Evolutionary conservation across 176 grass and related monocot species (phyloP).

Genomic region (Oryza glaberrima): DNA sequence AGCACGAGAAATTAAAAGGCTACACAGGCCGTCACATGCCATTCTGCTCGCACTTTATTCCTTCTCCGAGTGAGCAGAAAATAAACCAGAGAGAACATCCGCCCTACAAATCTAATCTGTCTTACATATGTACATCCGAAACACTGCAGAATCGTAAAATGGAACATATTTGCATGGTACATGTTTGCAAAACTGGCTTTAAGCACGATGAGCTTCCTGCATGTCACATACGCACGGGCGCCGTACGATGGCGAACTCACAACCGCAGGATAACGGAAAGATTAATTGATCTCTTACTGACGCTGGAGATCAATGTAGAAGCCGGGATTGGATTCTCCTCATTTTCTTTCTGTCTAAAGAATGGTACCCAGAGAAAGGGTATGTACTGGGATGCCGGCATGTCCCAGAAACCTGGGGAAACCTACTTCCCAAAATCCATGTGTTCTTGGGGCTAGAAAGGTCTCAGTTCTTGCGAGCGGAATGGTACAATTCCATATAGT

Average conservation of each 20-base stretch:
- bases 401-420: constrained; percentile 19
- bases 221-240: background rate
- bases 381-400: constrained; percentile 13
- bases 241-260: background rate
- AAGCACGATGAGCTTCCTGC: background rate
- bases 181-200: constrained; percentile 5
- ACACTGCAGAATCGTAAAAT: background rate
- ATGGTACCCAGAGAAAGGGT: background rate
- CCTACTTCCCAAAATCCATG: background rate
- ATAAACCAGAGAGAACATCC: background rate
- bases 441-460: background rate
- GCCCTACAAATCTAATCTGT: background rate
- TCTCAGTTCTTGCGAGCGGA: constrained; percentile 63
- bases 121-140: constrained; percentile 43
- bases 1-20: background rate
- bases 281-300: background rate
- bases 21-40: background rate
- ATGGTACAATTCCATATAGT: constrained; percentile 92
- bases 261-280: no score
- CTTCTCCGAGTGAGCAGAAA: background rate
- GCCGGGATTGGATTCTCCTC: background rate
- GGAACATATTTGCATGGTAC: constrained; percentile 1
- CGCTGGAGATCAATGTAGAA: background rate
- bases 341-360: background rate
- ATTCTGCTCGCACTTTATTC: constrained; percentile 3